Conservation (phyloP, 345 rosid species). For the Ceriops zippeliana region DNA sequence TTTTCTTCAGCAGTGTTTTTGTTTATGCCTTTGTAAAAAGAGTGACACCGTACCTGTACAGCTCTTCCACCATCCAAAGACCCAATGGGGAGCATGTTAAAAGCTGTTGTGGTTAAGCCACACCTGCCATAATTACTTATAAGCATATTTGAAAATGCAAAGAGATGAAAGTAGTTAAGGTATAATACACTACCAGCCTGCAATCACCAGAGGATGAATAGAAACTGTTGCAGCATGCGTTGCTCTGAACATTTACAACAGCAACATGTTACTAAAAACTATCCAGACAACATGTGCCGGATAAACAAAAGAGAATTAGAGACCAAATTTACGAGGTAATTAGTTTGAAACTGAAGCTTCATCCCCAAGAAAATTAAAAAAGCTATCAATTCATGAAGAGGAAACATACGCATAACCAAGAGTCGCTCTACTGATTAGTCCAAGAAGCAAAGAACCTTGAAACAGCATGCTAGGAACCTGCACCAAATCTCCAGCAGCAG, state of each 20-base stretch:
- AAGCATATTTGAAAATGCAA: slow-evolving; percentile 9
- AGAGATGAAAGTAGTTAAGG: slow-evolving; percentile 15
- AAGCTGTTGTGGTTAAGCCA: slow-evolving; percentile 88
- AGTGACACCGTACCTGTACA: slow-evolving; percentile 56
- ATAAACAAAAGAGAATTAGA: slow-evolving; percentile 8
- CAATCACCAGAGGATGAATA: slow-evolving; percentile 89
- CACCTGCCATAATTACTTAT: slow-evolving; percentile 54
- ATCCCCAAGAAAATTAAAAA: slow-evolving; percentile 13
- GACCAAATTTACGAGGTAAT: slow-evolving; percentile 3
- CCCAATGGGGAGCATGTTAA: slow-evolving; percentile 95
- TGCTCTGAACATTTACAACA: slow-evolving; percentile 49
- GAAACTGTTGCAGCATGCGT: slow-evolving; percentile 83
- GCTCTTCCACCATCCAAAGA: slow-evolving; percentile 98
- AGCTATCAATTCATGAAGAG: slow-evolving; percentile 18
- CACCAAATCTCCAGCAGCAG: slow-evolving; percentile 73
- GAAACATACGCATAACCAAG: slow-evolving; percentile 82
- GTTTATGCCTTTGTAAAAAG: background rate
- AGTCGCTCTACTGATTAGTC: slow-evolving; percentile 84
- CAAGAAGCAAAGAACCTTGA: slow-evolving; percentile 96
- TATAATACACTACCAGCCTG: slow-evolving; percentile 66
- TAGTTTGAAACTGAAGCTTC: background rate
- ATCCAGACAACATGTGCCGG: slow-evolving; percentile 8
- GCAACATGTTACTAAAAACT: slow-evolving; percentile 14
- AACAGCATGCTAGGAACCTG: slow-evolving; percentile 88
- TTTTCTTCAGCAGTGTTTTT: too few species aligned